phyloP scores from a whole-genome alignment of 345 rosid genomes.

The Eutrema japonicum region DNA sequence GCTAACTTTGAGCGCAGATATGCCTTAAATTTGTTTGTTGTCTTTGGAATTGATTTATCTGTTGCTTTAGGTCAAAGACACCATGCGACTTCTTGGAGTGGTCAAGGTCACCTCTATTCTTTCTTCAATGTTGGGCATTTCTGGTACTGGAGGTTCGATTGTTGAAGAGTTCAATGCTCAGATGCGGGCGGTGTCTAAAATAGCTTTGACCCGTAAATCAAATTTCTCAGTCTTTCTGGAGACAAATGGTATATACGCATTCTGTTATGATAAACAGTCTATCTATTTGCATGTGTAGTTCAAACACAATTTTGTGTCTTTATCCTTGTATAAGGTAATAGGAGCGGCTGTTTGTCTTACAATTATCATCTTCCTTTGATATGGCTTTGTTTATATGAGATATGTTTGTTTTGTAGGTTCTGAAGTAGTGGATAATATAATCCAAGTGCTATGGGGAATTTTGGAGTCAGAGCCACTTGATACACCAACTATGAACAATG shows the following conservation, averaged over 20 bases:
- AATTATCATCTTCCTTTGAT: slow-evolving; percentile 25
- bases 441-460: slow-evolving; percentile 97
- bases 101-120: slow-evolving; percentile 78
- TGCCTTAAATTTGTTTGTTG: slow-evolving; percentile 18
- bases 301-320: slow-evolving; percentile 28
- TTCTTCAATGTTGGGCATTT: slow-evolving; percentile 78
- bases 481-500: slow-evolving; percentile 88
- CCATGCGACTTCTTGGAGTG: slow-evolving; percentile 94
- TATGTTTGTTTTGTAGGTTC: slow-evolving; percentile 60
- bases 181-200: slow-evolving; percentile 95
- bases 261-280: slow-evolving; percentile 19
- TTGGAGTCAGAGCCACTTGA: slow-evolving; percentile 91
- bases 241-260: slow-evolving; percentile 60
- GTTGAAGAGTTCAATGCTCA: slow-evolving; percentile 94
- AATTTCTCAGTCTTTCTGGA: slow-evolving; percentile 82
- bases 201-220: slow-evolving; percentile 88
- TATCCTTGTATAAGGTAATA: slow-evolving; percentile 20
- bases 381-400: slow-evolving; percentile 30
- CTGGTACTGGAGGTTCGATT: slow-evolving; percentile 78
- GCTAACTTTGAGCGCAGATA: not conserved
- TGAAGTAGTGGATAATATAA: slow-evolving; percentile 87
- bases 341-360: slow-evolving; percentile 16
- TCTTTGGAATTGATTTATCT: slow-evolving; percentile 32
- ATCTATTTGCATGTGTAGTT: slow-evolving; percentile 27
- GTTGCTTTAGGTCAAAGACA: slow-evolving; percentile 75